Evolutionary conservation across 805 yeast genomes (phyloP).

Genomic region (Metschnikowia similis): DNA sequence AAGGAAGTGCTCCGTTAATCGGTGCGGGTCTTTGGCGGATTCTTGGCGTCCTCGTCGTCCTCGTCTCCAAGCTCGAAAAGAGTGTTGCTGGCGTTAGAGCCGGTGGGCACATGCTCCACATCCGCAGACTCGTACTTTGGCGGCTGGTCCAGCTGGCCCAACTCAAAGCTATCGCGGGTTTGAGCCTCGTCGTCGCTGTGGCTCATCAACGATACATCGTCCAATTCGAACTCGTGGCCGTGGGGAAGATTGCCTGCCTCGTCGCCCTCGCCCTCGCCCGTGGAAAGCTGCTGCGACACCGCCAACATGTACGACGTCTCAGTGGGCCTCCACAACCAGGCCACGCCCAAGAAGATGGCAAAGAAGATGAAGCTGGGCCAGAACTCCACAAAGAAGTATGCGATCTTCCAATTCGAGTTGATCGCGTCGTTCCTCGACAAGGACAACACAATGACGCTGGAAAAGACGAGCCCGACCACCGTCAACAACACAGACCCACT

Average conservation of each 20-base stretch:
- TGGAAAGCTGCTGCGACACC: constrained; percentile 87
- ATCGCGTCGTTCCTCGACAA: constrained; percentile 73
- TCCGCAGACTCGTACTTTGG: constrained; percentile 24
- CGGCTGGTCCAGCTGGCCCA: constrained; percentile 24
- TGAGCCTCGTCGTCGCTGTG: constrained; percentile 38
- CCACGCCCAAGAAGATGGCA: constrained; percentile 73
- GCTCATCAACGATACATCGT: constrained; percentile 52
- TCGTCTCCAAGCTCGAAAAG: constrained; percentile 41
- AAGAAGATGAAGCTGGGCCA: constrained; percentile 93
- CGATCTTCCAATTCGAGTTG: constrained; percentile 87
- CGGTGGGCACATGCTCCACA: constrained; percentile 10
- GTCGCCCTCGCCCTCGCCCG: constrained; percentile 47
- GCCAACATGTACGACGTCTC: constrained; percentile 93
- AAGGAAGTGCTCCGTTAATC: not conserved
- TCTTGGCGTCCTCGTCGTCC: constrained; percentile 16
- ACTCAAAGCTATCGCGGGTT: constrained; percentile 37
- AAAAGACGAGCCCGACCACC: constrained; percentile 64
- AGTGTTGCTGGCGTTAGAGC: constrained; percentile 23
- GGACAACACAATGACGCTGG: constrained; percentile 66
- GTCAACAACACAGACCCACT: constrained; percentile 67
- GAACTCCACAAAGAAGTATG: constrained; percentile 85
- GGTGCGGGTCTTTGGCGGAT: not conserved
- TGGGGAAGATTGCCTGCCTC: constrained; percentile 22
- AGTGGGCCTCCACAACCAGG: constrained; percentile 97
- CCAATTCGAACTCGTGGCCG: constrained; percentile 58